Percentiles rank a stretch among this genome's conserved stretches.
phyloP scores from a whole-genome alignment of 2,329 filamentous ascomycete species.

The Fusarium decemcellulare region DNA sequence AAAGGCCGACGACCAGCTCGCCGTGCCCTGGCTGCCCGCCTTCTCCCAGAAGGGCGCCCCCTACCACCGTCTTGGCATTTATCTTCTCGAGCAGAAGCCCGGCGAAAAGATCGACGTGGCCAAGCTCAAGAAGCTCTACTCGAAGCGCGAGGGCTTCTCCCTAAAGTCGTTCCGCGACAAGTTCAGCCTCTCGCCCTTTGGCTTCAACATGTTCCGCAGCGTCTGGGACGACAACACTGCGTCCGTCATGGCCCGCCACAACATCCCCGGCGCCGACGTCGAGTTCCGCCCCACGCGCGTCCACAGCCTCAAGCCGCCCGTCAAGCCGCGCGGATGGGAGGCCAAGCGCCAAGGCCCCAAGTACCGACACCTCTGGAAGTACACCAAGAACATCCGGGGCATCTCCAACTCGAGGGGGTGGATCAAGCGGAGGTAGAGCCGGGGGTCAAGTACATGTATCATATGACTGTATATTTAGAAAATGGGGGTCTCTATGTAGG shows the following conservation, averaged over 20 bases:
- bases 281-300: constrained; percentile 88
- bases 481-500: constrained; percentile 41
- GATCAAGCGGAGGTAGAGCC: constrained; percentile 56
- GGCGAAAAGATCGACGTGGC: constrained; percentile 70
- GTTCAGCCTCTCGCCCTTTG: constrained; percentile 79
- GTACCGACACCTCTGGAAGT: constrained; percentile 76
- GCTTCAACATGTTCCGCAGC: constrained; percentile 89
- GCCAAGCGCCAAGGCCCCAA: constrained; percentile 75
- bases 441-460: constrained; percentile 32
- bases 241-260: constrained; percentile 87
- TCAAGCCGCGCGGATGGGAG: constrained; percentile 76
- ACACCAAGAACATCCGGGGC: constrained; percentile 70
- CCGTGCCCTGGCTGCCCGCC: constrained; percentile 86
- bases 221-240: constrained; percentile 91
- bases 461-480: constrained; percentile 49
- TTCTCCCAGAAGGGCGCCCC: constrained; percentile 90
- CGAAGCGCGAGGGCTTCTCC: constrained; percentile 76
- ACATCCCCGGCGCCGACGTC: constrained; percentile 81
- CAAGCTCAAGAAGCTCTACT: constrained; percentile 68
- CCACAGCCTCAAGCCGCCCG: constrained; percentile 74
- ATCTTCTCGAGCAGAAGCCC: constrained; percentile 84
- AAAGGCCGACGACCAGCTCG: constrained; percentile 73
- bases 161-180: constrained; percentile 82
- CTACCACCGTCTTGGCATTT: constrained; percentile 90
- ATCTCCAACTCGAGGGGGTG: constrained; percentile 59